phyloP scores from a whole-genome alignment of 768 basidiomycete species.

The Boletus vermiculosoides region DNA sequence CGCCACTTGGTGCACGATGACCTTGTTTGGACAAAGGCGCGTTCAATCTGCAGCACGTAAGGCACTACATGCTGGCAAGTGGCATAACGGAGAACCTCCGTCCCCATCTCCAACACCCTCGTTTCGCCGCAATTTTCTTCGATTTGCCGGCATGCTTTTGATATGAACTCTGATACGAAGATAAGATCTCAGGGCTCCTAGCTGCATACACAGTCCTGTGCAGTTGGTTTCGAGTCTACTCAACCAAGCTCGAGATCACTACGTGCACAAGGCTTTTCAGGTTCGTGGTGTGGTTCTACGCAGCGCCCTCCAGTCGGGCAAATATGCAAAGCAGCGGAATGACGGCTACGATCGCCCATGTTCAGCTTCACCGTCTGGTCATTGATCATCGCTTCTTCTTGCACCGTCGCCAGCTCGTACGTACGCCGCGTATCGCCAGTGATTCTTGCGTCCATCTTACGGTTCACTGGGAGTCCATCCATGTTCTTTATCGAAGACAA shows the following conservation, averaged over 20 bases:
- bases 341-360: background rate
- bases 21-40: too few species aligned
- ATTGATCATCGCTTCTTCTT: background rate
- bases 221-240: background rate
- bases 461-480: background rate
- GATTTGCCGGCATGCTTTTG: background rate
- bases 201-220: background rate
- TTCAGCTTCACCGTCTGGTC: background rate
- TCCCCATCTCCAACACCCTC: background rate
- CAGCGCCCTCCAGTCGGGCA: background rate
- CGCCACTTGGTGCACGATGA: too few species aligned
- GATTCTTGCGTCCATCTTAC: background rate
- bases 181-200: background rate
- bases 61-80: background rate
- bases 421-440: background rate
- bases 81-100: too few species aligned
- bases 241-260: background rate
- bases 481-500: background rate
- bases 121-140: background rate
- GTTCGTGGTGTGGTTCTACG: background rate
- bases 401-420: background rate
- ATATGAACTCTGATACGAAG: background rate
- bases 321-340: background rate
- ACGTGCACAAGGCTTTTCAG: background rate
- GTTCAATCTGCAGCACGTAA: background rate